Percentiles rank a stretch among this genome's conserved stretches.
Conservation (phyloP, 177 flowering plant genomes). For the Vitis hybrid region DNA sequence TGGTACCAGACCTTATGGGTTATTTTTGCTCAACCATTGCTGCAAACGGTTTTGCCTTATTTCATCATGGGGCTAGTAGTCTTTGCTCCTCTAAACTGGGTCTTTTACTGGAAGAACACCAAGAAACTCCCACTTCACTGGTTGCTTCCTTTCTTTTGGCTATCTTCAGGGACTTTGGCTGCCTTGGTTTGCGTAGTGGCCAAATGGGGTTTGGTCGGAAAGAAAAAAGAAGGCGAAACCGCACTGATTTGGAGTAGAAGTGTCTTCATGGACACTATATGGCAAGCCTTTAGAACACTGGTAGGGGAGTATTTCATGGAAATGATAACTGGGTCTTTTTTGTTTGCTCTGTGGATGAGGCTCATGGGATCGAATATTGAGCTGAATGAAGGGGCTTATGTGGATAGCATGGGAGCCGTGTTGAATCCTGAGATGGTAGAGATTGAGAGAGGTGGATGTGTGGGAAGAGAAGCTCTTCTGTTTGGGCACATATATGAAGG, state of each 20-base stretch:
- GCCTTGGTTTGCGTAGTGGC: slow-evolving; percentile 44
- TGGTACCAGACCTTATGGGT: slow-evolving; percentile 55
- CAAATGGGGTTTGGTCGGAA: slow-evolving; percentile 69
- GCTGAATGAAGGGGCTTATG: slow-evolving; percentile 48
- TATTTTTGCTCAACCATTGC: slow-evolving; percentile 53
- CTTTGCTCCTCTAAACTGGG: slow-evolving; percentile 42
- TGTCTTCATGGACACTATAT: slow-evolving; percentile 63
- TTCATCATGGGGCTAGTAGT: slow-evolving; percentile 50
- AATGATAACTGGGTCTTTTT: slow-evolving; percentile 53
- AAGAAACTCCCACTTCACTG: slow-evolving; percentile 35
- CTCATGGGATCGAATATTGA: slow-evolving; percentile 66
- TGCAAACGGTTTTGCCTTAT: slow-evolving; percentile 62
- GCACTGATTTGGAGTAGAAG: slow-evolving; percentile 54
- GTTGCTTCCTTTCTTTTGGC: slow-evolving; percentile 60
- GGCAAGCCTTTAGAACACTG: slow-evolving; percentile 72
- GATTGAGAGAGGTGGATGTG: slow-evolving; percentile 60
- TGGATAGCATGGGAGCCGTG: slow-evolving; percentile 63
- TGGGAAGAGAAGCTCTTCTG: slow-evolving; percentile 65
- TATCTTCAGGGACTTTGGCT: slow-evolving; percentile 50
- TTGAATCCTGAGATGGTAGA: slow-evolving; percentile 84
- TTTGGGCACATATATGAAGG: slow-evolving; percentile 90
- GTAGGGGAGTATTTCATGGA: slow-evolving; percentile 79
- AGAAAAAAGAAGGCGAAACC: slow-evolving; percentile 51
- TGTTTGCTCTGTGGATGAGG: slow-evolving; percentile 62
- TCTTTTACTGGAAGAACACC: slow-evolving; percentile 36